phyloP scores from a whole-genome alignment of 768 basidiomycete genomes.

The Russula sp. region DNA sequence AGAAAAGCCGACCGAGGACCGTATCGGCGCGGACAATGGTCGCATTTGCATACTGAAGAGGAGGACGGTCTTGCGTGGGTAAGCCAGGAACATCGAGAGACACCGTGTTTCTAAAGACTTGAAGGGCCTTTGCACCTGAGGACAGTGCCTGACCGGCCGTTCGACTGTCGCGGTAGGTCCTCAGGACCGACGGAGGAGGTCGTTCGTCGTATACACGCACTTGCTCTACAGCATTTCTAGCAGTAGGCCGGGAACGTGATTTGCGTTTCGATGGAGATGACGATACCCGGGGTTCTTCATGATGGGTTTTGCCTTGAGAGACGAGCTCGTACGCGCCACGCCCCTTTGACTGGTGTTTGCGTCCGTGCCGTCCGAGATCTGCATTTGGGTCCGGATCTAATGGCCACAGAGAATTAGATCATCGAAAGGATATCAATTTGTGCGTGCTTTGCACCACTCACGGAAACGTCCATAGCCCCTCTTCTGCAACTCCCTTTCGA shows the following conservation, averaged over 20 bases:
- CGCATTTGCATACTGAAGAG: not conserved
- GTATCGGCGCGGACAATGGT: conserved; percentile 7
- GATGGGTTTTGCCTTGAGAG: conserved; percentile 17
- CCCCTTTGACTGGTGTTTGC: conserved; percentile 19
- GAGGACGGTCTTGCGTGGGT: not conserved
- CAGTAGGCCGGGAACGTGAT: conserved; percentile 19
- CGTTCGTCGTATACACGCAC: conserved; percentile 32
- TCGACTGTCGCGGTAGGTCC: conserved; percentile 25
- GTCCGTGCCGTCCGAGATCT: not conserved
- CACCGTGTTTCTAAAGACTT: not conserved
- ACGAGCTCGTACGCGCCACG: conserved; percentile 18
- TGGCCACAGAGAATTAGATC: not conserved
- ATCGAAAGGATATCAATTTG: not conserved
- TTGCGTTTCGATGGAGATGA: conserved; percentile 18
- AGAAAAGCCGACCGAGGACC: conserved; percentile 16
- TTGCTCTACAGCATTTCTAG: conserved; percentile 21
- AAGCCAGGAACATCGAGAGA: not conserved
- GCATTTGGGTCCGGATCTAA: not conserved
- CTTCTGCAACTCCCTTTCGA: conserved; percentile 45
- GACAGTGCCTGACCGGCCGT: not conserved
- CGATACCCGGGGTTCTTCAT: conserved; percentile 10
- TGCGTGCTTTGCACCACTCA: conserved; percentile 4
- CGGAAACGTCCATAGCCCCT: conserved; percentile 22
- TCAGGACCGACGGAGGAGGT: conserved; percentile 33
- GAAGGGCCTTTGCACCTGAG: not conserved